phyloP scores from a whole-genome alignment of 2,329 filamentous ascomycete genomes.

The Xylaria sp. region DNA sequence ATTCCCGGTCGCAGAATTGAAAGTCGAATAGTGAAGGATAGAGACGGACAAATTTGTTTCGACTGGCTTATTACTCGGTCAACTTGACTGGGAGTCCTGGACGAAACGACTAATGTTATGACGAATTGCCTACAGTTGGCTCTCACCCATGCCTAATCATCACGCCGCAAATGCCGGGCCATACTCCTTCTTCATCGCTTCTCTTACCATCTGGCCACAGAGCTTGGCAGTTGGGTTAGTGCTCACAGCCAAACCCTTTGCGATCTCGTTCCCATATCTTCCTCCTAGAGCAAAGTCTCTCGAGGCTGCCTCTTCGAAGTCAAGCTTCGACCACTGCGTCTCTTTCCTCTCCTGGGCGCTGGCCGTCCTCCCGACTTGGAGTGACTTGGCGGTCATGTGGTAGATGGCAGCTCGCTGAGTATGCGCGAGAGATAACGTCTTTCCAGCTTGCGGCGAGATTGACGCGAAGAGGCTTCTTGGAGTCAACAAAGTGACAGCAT shows the following conservation, averaged over 20 bases:
- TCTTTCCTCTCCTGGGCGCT: conserved; percentile 49
- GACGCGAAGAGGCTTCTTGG: conserved; percentile 53
- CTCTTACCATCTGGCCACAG: conserved; percentile 69
- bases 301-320: conserved; percentile 65
- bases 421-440: conserved; percentile 69
- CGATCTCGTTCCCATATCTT: conserved; percentile 66
- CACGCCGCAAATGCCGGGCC: conserved; percentile 51
- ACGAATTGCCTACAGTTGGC: background rate
- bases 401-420: conserved; percentile 72
- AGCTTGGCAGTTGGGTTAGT: conserved; percentile 71
- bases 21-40: background rate
- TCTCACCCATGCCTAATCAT: conserved; percentile 6
- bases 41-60: background rate
- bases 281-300: conserved; percentile 66
- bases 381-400: conserved; percentile 57
- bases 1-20: background rate
- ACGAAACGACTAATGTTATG: no score
- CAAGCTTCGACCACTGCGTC: conserved; percentile 52
- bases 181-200: conserved; percentile 72
- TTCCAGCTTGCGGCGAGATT: conserved; percentile 66
- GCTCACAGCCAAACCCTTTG: conserved; percentile 64
- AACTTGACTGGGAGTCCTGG: no score
- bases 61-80: no score
- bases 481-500: conserved; percentile 61
- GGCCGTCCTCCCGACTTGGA: conserved; percentile 42